Evolutionary conservation across 352 stramenopile genomes (phyloP).

Genomic region (Phytophthora podocarpi): DNA sequence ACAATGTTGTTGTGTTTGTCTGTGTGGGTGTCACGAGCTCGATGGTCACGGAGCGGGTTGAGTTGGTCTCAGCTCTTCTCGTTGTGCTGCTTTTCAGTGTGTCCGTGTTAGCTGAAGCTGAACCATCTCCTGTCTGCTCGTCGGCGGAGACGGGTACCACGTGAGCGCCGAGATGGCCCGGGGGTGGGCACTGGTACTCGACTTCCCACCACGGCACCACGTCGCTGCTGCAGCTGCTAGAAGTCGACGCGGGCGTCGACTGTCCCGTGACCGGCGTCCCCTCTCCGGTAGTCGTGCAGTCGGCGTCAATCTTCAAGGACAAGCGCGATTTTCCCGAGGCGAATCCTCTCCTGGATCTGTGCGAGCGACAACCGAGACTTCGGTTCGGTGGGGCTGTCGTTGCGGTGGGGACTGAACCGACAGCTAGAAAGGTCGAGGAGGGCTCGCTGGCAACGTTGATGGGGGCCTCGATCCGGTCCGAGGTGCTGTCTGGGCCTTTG

Average conservation of each 20-base stretch:
- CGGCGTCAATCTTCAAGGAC: slow-evolving; percentile 39
- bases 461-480: neutral
- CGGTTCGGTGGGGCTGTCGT: slow-evolving; percentile 12
- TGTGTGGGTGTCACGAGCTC: slow-evolving; percentile 9
- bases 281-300: slow-evolving; percentile 18
- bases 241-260: slow-evolving; percentile 38
- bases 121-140: slow-evolving; percentile 8
- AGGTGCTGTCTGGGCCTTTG: slow-evolving; percentile 1
- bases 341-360: slow-evolving; percentile 31
- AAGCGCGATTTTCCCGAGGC: slow-evolving; percentile 25
- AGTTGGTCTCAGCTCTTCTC: neutral
- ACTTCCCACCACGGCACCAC: slow-evolving; percentile 60
- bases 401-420: slow-evolving; percentile 16
- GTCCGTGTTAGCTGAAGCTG: neutral
- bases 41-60: neutral
- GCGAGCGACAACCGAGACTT: slow-evolving; percentile 16
- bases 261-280: slow-evolving; percentile 9
- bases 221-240: slow-evolving; percentile 37
- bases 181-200: slow-evolving; percentile 61
- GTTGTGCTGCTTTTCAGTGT: neutral
- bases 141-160: slow-evolving; percentile 43
- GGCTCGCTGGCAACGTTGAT: neutral
- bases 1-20: neutral
- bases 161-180: slow-evolving; percentile 55
- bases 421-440: slow-evolving; percentile 5